Percentiles rank a stretch among this genome's conserved stretches.
Evolutionary conservation across 192 early-diverging fungal genomes (phyloP).

Genomic region (Backusella luteola): DNA sequence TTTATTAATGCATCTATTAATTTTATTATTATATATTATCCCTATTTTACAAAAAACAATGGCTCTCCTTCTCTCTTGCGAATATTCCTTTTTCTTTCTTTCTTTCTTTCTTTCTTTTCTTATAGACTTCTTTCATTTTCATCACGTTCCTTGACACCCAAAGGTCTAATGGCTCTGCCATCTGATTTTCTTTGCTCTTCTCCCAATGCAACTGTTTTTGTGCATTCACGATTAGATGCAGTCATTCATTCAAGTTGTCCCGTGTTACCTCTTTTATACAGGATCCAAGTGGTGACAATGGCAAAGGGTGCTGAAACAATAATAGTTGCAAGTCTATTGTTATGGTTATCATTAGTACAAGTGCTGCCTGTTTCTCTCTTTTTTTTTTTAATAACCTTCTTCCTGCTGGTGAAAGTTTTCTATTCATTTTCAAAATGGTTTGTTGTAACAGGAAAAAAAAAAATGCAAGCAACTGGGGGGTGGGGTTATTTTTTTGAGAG

Average conservation of each 20-base stretch:
- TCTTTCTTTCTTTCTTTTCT: not conserved
- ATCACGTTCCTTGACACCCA: conserved; percentile 28
- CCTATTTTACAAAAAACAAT: not conserved
- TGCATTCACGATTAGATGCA: not conserved
- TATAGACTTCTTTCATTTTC: not conserved
- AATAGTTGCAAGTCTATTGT: conserved; percentile 31
- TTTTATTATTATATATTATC: not conserved
- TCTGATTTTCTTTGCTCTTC: conserved; percentile 26
- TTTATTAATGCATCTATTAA: too few relatives aligned
- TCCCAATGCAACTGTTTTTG: conserved; percentile 27
- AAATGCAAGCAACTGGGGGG: not conserved
- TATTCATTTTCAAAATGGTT: conserved; percentile 5
- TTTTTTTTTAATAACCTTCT: conserved; percentile 16
- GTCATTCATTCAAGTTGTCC: too few relatives aligned
- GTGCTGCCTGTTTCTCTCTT: not conserved
- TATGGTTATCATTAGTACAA: not conserved
- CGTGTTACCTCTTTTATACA: conserved; percentile 36
- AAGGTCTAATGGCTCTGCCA: conserved; percentile 32
- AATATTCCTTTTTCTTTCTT: too few relatives aligned
- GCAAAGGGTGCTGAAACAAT: conserved; percentile 34
- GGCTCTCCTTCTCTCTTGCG: not conserved
- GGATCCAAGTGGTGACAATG: conserved; percentile 30
- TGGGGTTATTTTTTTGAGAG: not conserved
- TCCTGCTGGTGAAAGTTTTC: conserved; percentile 30
- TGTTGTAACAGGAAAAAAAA: not conserved